Conservation (phyloP, 2,329 filamentous ascomycete species). For the Fusarium torreyae region DNA sequence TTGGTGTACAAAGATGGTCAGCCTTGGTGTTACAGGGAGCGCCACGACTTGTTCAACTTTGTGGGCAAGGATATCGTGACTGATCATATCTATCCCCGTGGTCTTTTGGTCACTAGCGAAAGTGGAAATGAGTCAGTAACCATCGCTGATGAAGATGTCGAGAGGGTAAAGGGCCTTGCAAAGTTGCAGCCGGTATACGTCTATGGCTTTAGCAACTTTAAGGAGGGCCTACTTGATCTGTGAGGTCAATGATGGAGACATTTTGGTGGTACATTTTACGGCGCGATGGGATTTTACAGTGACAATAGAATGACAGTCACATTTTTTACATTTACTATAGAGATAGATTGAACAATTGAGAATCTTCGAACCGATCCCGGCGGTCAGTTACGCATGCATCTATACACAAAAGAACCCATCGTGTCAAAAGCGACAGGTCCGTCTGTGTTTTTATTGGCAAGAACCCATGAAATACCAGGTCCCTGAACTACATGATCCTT, state of each 20-base stretch:
- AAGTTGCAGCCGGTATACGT: constrained; percentile 8
- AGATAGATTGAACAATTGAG: constrained; percentile 5
- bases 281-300: background rate
- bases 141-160: constrained; percentile 2
- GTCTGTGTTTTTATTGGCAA: background rate
- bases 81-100: constrained; percentile 15
- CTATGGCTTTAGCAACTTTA: constrained; percentile 10
- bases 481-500: background rate
- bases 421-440: background rate
- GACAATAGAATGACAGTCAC: background rate
- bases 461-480: background rate
- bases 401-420: background rate
- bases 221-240: background rate
- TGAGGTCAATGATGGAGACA: background rate
- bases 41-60: constrained; percentile 7
- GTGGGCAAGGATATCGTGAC: background rate
- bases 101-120: constrained; percentile 1
- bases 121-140: background rate
- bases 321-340: constrained; percentile 1
- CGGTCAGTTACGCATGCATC: background rate
- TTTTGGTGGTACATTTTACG: background rate
- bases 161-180: background rate
- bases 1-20: constrained; percentile 13
- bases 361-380: background rate
- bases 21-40: constrained; percentile 17